These are phyloP conservation scores for Colletotrichum limetticola DNA, from an alignment of 2,329 filamentous ascomycete genomes.

Conservation along the genomic window DNA sequence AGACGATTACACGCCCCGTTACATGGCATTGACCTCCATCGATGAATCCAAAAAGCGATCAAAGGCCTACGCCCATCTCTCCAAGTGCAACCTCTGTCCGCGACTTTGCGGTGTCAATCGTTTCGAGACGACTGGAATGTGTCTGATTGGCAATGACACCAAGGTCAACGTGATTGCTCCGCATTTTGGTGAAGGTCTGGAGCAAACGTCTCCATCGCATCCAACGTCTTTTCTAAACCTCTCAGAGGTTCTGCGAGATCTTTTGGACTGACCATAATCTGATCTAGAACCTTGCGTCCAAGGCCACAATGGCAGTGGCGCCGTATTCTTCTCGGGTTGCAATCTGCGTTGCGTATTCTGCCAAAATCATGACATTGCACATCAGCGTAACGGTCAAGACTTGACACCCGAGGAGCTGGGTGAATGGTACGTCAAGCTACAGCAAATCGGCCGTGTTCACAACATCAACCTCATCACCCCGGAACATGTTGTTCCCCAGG, in stretches of 20 bases:
- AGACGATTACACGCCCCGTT: slow-evolving; percentile 78
- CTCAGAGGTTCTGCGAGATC: background rate
- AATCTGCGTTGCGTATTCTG: slow-evolving; percentile 81
- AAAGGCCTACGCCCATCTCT: slow-evolving; percentile 77
- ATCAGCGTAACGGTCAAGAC: slow-evolving; percentile 83
- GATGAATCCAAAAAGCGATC: slow-evolving; percentile 80
- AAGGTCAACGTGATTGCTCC: slow-evolving; percentile 88
- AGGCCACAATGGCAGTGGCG: slow-evolving; percentile 82
- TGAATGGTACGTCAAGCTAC: slow-evolving; percentile 86
- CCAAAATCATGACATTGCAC: slow-evolving; percentile 86
- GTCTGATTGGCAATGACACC: slow-evolving; percentile 78
- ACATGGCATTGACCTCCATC: slow-evolving; percentile 73
- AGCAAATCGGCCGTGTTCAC: slow-evolving; percentile 82
- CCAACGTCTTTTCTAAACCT: background rate
- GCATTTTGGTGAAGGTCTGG: slow-evolving; percentile 80
- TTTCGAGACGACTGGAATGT: slow-evolving; percentile 82
- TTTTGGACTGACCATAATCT: slow-evolving; percentile 19
- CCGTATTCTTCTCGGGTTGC: slow-evolving; percentile 83
- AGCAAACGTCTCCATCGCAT: background rate
- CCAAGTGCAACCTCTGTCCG: slow-evolving; percentile 85
- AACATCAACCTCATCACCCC: slow-evolving; percentile 91
- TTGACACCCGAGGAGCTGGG: slow-evolving; percentile 82
- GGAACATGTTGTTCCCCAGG: slow-evolving; percentile 87
- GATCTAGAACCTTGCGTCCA: slow-evolving; percentile 80
- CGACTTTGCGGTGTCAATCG: slow-evolving; percentile 82